A percentile compares a stretch with the other conserved stretches of the same genome.
Evolutionary conservation across 306 rosid species (phyloP).

Genomic region (Glycine latifolia): DNA sequence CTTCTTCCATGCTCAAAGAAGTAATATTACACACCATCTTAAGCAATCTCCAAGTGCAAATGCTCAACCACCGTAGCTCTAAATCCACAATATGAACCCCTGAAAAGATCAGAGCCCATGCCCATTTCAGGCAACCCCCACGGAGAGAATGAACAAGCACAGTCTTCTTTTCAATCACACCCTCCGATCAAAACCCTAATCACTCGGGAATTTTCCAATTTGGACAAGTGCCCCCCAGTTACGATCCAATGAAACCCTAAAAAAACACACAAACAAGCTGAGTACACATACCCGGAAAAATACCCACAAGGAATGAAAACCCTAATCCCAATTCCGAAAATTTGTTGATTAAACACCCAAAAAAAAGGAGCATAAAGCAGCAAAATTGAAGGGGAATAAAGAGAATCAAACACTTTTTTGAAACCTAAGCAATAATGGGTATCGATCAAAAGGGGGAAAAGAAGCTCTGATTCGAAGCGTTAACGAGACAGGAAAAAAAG

Average conservation of each 20-base stretch:
- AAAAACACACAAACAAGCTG: conserved; percentile 34
- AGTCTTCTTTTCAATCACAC: conserved; percentile 43
- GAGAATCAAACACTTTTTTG: conserved; percentile 44
- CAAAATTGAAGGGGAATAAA: conserved; percentile 41
- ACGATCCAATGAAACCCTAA: conserved; percentile 57
- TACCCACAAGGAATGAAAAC: conserved; percentile 39
- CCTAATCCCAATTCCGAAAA: conserved; percentile 45
- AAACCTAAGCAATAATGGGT: conserved; percentile 45
- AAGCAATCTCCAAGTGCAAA: conserved; percentile 60
- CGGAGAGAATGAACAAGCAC: conserved; percentile 39
- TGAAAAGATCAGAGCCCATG: conserved; percentile 41
- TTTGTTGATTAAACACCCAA: neutral
- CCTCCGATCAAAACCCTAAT: conserved; percentile 49
- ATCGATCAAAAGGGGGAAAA: conserved; percentile 52
- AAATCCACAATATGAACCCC: conserved; percentile 43
- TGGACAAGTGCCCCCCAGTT: conserved; percentile 40
- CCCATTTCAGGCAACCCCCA: conserved; percentile 49
- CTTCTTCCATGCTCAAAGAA: conserved; percentile 75
- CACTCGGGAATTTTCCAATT: conserved; percentile 45
- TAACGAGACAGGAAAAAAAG: no score
- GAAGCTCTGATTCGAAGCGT: conserved; percentile 46
- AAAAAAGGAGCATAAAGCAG: conserved; percentile 7
- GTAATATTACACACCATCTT: conserved; percentile 51
- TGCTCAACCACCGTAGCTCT: conserved; percentile 52
- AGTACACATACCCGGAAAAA: conserved; percentile 28